Conservation (phyloP, 2,329 filamentous ascomycete species). For the Tricladium varicosporioides region DNA sequence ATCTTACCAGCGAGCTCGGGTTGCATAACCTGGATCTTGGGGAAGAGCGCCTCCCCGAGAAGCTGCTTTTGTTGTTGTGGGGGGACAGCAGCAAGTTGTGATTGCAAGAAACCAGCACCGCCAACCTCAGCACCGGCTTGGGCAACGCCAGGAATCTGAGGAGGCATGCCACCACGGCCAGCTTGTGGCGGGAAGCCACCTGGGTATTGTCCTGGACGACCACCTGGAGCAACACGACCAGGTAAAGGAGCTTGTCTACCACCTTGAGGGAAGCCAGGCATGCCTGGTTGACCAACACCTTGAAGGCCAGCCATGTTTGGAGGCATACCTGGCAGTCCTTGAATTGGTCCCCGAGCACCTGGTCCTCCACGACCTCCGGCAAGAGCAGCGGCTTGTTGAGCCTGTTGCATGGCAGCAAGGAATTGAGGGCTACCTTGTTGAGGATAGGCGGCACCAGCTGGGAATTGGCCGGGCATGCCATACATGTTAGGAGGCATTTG, state of each 20-base stretch:
- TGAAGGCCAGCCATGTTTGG: conserved; percentile 62
- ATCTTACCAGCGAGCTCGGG: conserved; percentile 98
- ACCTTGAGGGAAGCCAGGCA: conserved; percentile 50
- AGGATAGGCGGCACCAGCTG: conserved; percentile 72
- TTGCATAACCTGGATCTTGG: conserved; percentile 95
- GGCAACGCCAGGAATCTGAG: conserved; percentile 31
- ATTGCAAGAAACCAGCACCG: conserved; percentile 46
- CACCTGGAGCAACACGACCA: conserved; percentile 36
- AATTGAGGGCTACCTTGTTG: conserved; percentile 78
- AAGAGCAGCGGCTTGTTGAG: conserved; percentile 57
- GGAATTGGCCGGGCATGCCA: conserved; percentile 75
- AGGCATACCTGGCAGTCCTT: conserved; percentile 69
- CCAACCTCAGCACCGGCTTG: conserved; percentile 34
- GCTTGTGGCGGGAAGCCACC: conserved; percentile 37
- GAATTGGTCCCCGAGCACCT: conserved; percentile 59
- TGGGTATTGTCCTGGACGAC: conserved; percentile 35
- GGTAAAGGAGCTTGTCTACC: conserved; percentile 45
- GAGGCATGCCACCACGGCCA: conserved; percentile 37
- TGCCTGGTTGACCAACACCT: conserved; percentile 51
- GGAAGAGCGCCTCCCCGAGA: conserved; percentile 95
- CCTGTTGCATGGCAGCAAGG: conserved; percentile 80
- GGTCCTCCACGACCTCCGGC: conserved; percentile 39
- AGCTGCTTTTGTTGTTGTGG: conserved; percentile 95
- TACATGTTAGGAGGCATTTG: conserved; percentile 88
- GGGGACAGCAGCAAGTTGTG: conserved; percentile 52